Conservation (phyloP, 768 basidiomycete genomes). For the Cyathus striatus region DNA sequence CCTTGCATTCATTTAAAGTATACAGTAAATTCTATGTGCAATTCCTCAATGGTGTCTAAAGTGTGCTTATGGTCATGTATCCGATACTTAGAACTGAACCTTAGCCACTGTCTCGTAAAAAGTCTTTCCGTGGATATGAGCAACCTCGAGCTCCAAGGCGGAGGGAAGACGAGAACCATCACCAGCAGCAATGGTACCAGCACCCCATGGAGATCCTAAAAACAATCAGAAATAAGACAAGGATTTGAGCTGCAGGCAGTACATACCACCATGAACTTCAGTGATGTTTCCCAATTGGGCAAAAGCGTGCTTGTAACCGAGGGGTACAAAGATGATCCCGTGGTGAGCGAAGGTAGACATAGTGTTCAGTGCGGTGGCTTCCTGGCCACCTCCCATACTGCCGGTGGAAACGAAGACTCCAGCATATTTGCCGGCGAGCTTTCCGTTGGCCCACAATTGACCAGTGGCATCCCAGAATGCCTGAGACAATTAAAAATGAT, state of each 20-base stretch:
- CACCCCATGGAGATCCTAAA: constrained; percentile 72
- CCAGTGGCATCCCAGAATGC: constrained; percentile 78
- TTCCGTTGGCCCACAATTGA: constrained; percentile 52
- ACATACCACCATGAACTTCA: constrained; percentile 58
- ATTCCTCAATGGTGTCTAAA: too few species aligned
- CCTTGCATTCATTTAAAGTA: too few species aligned
- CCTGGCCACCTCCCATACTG: constrained; percentile 79
- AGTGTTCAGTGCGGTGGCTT: constrained; percentile 44
- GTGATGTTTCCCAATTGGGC: constrained; percentile 29
- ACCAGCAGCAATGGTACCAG: constrained; percentile 52
- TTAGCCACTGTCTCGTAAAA: constrained; percentile 47
- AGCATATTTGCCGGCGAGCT: constrained; percentile 70
- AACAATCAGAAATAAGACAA: background rate
- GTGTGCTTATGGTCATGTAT: too few species aligned
- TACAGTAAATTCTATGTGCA: too few species aligned
- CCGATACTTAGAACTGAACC: constrained; percentile 22
- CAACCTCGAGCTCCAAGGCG: constrained; percentile 46
- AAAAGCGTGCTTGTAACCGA: constrained; percentile 58
- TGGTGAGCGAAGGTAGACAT: constrained; percentile 67
- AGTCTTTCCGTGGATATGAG: constrained; percentile 42
- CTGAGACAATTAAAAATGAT: constrained; percentile 20
- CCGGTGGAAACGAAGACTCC: constrained; percentile 72
- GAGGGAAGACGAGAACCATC: constrained; percentile 44
- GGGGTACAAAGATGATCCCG: constrained; percentile 66
- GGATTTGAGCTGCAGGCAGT: too few species aligned